Evolutionary conservation across 1,139 yeast genomes (phyloP).

Genomic region (Waltiozyma sp.): DNA sequence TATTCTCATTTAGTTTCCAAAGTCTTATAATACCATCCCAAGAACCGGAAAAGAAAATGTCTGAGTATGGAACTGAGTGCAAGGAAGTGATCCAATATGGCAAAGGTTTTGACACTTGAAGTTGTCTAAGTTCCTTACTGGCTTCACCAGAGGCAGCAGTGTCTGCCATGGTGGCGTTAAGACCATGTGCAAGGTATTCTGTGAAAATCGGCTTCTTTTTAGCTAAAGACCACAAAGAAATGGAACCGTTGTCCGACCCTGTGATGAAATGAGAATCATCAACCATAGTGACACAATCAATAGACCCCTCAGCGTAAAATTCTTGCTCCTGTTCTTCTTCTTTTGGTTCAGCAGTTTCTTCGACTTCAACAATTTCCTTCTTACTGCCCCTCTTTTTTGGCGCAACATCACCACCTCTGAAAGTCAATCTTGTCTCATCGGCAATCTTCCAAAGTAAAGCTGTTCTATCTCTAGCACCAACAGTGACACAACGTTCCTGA

Average conservation of each 20-base stretch:
- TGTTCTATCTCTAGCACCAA: constrained; percentile 88
- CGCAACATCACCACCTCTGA: constrained; percentile 76
- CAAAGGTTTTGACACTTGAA: constrained; percentile 53
- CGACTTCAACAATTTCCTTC: constrained; percentile 7
- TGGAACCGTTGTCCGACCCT: constrained; percentile 88
- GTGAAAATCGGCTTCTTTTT: constrained; percentile 80
- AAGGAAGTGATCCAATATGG: constrained; percentile 85
- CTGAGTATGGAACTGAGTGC: constrained; percentile 81
- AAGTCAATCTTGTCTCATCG: constrained; percentile 87
- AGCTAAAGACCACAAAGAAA: constrained; percentile 78
- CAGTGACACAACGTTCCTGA: constrained; percentile 88
- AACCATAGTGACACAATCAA: constrained; percentile 82
- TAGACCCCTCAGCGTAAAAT: constrained; percentile 69
- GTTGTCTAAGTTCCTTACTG: constrained; percentile 26
- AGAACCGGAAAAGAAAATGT: constrained; percentile 79
- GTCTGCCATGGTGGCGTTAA: constrained; percentile 39
- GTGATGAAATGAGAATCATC: constrained; percentile 91
- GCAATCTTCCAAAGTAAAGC: constrained; percentile 95
- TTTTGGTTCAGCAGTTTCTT: constrained; percentile 12
- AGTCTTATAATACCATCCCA: constrained; percentile 66
- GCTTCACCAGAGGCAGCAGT: constrained; percentile 61
- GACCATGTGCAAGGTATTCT: constrained; percentile 68
- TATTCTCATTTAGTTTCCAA: constrained; percentile 64
- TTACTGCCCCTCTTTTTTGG: constrained; percentile 32
- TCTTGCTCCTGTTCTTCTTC: constrained; percentile 26